Evolutionary conservation across 169 alveolate genomes (phyloP).

Genomic region (Plasmodium berghei): DNA sequence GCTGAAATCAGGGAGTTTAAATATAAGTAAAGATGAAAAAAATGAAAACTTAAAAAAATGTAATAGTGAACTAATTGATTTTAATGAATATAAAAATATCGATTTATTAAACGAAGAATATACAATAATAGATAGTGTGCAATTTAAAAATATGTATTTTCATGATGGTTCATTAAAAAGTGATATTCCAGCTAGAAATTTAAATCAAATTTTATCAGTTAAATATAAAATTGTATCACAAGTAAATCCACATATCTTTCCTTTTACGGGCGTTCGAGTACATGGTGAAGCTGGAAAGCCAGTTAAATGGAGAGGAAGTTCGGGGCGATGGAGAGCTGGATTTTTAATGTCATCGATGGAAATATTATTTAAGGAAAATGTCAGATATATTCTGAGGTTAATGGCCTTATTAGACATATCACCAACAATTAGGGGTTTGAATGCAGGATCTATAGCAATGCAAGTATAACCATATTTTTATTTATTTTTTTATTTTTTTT

Average conservation of each 20-base stretch:
- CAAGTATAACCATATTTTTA: constrained; percentile 54
- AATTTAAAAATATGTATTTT: constrained; percentile 76
- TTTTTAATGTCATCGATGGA: constrained; percentile 80
- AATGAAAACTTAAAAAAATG: no score
- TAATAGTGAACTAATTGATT: constrained; percentile 9
- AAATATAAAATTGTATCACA: constrained; percentile 78
- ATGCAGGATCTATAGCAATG: constrained; percentile 80
- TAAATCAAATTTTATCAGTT: constrained; percentile 76
- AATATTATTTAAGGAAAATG: constrained; percentile 78
- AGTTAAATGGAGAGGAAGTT: constrained; percentile 79
- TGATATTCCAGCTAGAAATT: constrained; percentile 77
- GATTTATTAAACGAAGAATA: constrained; percentile 58
- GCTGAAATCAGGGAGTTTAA: no score
- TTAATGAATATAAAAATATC: constrained; percentile 27
- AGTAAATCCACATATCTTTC: constrained; percentile 82
- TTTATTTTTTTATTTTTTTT: no score
- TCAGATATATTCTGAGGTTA: constrained; percentile 77
- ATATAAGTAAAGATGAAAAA: no score
- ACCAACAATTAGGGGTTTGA: constrained; percentile 82
- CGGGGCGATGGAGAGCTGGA: constrained; percentile 82
- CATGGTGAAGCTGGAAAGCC: constrained; percentile 85
- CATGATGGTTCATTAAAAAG: constrained; percentile 83
- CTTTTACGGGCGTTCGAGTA: constrained; percentile 79
- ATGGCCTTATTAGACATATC: constrained; percentile 81
- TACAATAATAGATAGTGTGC: constrained; percentile 71